Conservation (phyloP, 192 early-diverging fungal species). For the Coemansia guatemalensis region DNA sequence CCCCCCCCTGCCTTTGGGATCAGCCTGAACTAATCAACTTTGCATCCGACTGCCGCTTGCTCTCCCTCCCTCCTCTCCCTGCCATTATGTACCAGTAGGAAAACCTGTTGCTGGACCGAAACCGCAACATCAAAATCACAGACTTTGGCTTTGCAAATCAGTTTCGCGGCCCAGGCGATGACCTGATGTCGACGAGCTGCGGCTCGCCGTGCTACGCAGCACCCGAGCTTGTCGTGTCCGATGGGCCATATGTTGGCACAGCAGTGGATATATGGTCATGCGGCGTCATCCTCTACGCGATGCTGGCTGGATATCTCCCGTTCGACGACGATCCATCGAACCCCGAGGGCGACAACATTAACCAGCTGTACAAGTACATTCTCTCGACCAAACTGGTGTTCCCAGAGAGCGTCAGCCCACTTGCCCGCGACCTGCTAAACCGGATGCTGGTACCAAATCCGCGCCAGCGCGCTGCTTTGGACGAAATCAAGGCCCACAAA, state of each 20-base stretch:
- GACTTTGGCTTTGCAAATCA: slow-evolving; percentile 99
- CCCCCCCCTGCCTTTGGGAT: too few relatives aligned
- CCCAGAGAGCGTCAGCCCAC: slow-evolving; percentile 78
- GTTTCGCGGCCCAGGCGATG: slow-evolving; percentile 68
- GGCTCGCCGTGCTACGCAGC: slow-evolving; percentile 99
- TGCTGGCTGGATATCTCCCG: slow-evolving; percentile 86
- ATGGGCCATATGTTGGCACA: slow-evolving; percentile 93
- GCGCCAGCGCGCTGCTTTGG: slow-evolving; percentile 66
- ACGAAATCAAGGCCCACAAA: slow-evolving; percentile 72
- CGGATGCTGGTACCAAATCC: slow-evolving; percentile 95
- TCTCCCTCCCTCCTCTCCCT: background rate
- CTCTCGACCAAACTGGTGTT: slow-evolving; percentile 78
- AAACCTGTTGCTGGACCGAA: slow-evolving; percentile 89
- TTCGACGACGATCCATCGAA: slow-evolving; percentile 91
- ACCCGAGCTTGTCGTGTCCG: slow-evolving; percentile 96
- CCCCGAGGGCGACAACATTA: slow-evolving; percentile 88
- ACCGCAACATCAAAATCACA: slow-evolving; percentile 93
- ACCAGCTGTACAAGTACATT: slow-evolving; percentile 82
- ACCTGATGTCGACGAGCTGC: slow-evolving; percentile 91
- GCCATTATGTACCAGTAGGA: slow-evolving; percentile 57
- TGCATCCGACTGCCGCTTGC: background rate
- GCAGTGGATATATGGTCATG: slow-evolving; percentile 98
- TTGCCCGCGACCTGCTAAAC: slow-evolving; percentile 76
- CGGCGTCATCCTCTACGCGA: slow-evolving; percentile 95
- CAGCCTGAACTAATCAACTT: background rate